Evolutionary conservation across 257 asterid genomes (phyloP).

Genomic region (Forsythia suspensa): DNA sequence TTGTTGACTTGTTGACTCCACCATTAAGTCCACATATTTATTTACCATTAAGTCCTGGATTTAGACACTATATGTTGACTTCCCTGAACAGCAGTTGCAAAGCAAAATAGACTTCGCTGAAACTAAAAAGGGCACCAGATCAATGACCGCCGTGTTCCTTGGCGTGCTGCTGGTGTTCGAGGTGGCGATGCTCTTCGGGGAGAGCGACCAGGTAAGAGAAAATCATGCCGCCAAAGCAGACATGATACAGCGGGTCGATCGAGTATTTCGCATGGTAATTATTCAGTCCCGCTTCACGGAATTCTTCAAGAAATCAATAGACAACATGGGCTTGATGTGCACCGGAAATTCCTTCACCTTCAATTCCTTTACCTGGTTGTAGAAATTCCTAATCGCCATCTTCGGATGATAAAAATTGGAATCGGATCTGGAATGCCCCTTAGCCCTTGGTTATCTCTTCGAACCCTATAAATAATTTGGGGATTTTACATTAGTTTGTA

Average conservation of each 20-base stretch:
- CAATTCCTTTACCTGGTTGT: slow-evolving; percentile 75
- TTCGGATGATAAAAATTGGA: not conserved
- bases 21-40: too few relatives aligned
- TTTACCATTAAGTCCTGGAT: too few relatives aligned
- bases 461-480: not conserved
- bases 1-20: too few relatives aligned
- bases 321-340: slow-evolving; percentile 65
- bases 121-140: slow-evolving; percentile 25
- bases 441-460: not conserved
- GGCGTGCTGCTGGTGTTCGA: slow-evolving; percentile 65
- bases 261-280: slow-evolving; percentile 73
- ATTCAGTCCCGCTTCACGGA: slow-evolving; percentile 46
- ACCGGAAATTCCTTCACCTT: slow-evolving; percentile 79
- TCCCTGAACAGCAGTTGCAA: too few relatives aligned
- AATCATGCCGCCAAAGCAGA: slow-evolving; percentile 85
- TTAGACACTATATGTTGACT: too few relatives aligned
- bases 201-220: slow-evolving; percentile 86
- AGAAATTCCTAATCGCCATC: slow-evolving; percentile 36
- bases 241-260: slow-evolving; percentile 60
- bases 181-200: slow-evolving; percentile 99
- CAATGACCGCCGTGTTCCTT: slow-evolving; percentile 49
- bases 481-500: not conserved
- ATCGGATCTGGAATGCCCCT: slow-evolving; percentile 20
- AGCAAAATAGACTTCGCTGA: too few relatives aligned
- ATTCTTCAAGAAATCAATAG: slow-evolving; percentile 42